Base-by-base conservation (phyloP, 345 rosid genomes). In the Aquilaria sinensis region DNA sequence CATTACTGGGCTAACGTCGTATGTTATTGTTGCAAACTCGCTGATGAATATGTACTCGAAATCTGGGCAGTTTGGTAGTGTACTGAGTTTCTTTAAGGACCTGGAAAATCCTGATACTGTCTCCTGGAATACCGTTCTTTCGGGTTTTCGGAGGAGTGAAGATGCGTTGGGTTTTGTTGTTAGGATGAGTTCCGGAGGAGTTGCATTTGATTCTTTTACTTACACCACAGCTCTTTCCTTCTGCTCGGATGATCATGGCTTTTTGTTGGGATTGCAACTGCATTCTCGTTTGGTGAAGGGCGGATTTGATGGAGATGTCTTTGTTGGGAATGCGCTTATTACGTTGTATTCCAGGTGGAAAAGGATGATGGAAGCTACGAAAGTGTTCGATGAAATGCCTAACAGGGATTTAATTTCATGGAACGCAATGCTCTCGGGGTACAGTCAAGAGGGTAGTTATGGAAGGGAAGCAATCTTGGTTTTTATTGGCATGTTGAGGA, bases 61-160 rank as follows among this genome's bases (percentile, higher is more conserved):
- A 61, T 73, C 81, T 6, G 86, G 83, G 13, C 69, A 71, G 55
- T 76, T 89, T 72, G 67, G 58, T 60, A 53, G 67, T 63, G 88
- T 91, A 51, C 60, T 83, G 50, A 70, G 73, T 58, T 70, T 92
- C 50, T 92, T 92, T 78, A 80, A 85, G 80, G 75, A 51, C 56
- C 76, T 92, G 77, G 67, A 37, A 63, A 53, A 72, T 8, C 94
- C 86, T 49, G 96, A 92, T 70, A 80, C 79, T 66, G 88, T 92
- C 74, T 92, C 98, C 51, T 92, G 93, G 91, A 92, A 89, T 70
- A 89, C 97, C 60, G 68, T 89, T 63, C 89, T 92, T 67, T 87
- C 98, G 8, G 98, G 96, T 10, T 81, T 80, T 69, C 78, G 63
- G 62, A 77, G 72, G 46, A 69, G 78, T 41, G 79, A 77, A 46